phyloP scores from a whole-genome alignment of 108 stramenopile species.

The Schizochytrium sp. region DNA sequence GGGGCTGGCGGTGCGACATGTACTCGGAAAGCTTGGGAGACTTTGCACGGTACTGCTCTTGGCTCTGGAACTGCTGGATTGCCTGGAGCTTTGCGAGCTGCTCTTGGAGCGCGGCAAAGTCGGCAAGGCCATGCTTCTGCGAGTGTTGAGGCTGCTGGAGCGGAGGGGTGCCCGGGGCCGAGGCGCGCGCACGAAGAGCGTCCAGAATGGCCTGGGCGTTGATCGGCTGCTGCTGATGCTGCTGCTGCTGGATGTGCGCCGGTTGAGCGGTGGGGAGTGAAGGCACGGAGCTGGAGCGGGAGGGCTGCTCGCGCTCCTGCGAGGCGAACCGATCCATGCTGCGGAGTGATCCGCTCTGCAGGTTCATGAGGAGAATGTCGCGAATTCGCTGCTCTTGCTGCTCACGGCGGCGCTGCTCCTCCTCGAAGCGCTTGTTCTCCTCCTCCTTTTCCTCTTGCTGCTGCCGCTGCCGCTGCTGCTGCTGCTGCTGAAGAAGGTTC shows the following conservation, averaged over 20 bases:
- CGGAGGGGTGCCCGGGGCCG: not conserved
- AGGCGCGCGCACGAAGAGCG: not conserved
- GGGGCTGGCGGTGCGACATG: not conserved
- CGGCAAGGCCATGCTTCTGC: not conserved
- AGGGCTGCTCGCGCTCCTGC: not conserved
- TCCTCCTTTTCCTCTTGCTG: too few relatives aligned
- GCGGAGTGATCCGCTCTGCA: too few relatives aligned
- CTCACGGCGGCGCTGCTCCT: not conserved
- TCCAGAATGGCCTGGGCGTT: not conserved
- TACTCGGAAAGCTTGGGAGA: not conserved
- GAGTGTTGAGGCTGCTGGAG: not conserved
- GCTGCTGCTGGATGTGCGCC: not conserved
- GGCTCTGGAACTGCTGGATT: not conserved
- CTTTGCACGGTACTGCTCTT: not conserved
- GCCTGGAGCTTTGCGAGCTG: not conserved
- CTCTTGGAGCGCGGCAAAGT: not conserved
- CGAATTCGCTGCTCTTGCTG: not conserved
- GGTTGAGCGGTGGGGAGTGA: too few relatives aligned
- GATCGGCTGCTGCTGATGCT: not conserved
- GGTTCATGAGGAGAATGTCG: not conserved
- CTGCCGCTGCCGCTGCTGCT: not conserved
- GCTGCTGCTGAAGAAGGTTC: not conserved
- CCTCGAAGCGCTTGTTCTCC: too few relatives aligned
- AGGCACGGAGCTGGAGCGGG: not conserved
- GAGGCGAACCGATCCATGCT: too few relatives aligned